Percentiles rank a stretch among this genome's conserved stretches.
Evolutionary conservation across 2,329 filamentous ascomycete species (phyloP).

Genomic region (Aureobasidium melanogenum): DNA sequence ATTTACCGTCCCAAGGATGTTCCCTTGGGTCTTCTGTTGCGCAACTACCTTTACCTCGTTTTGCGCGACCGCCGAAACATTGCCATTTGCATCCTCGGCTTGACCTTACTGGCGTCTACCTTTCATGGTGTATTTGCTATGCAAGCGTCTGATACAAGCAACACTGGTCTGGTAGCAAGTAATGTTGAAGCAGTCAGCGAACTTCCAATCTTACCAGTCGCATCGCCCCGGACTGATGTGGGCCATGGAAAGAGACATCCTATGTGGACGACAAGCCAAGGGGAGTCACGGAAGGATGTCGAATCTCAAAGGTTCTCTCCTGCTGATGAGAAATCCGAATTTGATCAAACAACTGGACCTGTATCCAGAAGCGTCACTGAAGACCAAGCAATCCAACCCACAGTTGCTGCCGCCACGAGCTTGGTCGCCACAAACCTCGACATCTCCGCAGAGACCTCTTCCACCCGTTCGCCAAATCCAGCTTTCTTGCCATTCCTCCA

Average conservation of each 20-base stretch:
- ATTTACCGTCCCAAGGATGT: conserved; percentile 33
- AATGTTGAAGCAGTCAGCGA: neutral
- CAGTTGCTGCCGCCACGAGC: neutral
- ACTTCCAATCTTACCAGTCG: too few relatives aligned
- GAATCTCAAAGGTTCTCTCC: neutral
- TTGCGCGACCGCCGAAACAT: conserved; percentile 36
- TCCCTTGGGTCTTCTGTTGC: conserved; percentile 42
- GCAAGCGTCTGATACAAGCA: too few relatives aligned
- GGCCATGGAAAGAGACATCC: neutral
- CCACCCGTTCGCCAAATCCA: neutral
- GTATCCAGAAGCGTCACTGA: neutral
- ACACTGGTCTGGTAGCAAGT: neutral
- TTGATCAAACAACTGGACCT: too few relatives aligned
- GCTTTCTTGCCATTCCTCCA: neutral
- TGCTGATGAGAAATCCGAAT: neutral
- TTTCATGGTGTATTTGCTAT: neutral
- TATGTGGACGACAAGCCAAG: neutral
- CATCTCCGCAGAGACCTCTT: too few relatives aligned
- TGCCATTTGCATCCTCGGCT: neutral
- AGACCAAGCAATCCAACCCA: too few relatives aligned
- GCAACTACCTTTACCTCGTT: conserved; percentile 45
- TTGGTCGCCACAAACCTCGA: neutral
- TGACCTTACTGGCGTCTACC: neutral
- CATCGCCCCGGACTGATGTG: neutral
- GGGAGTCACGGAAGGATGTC: neutral